A percentile compares a stretch with the other conserved stretches of the same genome.
Evolutionary conservation across 768 basidiomycete species (phyloP).

Genomic region (Russula olivacea): DNA sequence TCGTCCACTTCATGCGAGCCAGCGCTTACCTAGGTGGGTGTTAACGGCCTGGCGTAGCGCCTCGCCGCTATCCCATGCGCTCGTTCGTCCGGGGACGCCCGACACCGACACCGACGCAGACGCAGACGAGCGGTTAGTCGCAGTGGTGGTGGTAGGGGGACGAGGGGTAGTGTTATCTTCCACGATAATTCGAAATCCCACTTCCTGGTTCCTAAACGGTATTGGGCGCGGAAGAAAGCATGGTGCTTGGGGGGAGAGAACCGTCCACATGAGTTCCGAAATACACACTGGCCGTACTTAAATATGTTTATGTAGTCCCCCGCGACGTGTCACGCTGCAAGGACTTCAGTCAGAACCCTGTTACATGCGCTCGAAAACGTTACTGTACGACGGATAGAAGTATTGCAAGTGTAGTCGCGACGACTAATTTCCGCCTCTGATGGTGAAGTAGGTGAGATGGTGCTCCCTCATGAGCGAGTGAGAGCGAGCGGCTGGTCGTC

Average conservation of each 20-base stretch:
- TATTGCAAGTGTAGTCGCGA: too few species aligned
- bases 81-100: conserved; percentile 18
- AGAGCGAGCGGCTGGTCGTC: too few species aligned
- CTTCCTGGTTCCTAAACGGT: conserved; percentile 27
- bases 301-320: conserved; percentile 10
- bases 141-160: not conserved
- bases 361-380: too few species aligned
- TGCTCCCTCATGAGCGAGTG: too few species aligned
- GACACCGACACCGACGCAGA: not conserved
- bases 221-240: not conserved
- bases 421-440: too few species aligned
- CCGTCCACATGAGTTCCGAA: conserved; percentile 14
- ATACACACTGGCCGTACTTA: conserved; percentile 18
- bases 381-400: too few species aligned
- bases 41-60: conserved; percentile 26
- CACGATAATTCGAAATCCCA: conserved; percentile 42
- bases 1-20: conserved; percentile 23
- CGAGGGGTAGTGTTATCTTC: conserved; percentile 29
- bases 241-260: conserved; percentile 4
- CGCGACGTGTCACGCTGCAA: too few species aligned
- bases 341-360: conserved; percentile 29
- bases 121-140: not conserved
- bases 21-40: conserved; percentile 17
- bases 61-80: conserved; percentile 19
- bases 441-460: too few species aligned